phyloP scores from a whole-genome alignment of 2,329 filamentous ascomycete genomes.

The Botrytis medusae region DNA sequence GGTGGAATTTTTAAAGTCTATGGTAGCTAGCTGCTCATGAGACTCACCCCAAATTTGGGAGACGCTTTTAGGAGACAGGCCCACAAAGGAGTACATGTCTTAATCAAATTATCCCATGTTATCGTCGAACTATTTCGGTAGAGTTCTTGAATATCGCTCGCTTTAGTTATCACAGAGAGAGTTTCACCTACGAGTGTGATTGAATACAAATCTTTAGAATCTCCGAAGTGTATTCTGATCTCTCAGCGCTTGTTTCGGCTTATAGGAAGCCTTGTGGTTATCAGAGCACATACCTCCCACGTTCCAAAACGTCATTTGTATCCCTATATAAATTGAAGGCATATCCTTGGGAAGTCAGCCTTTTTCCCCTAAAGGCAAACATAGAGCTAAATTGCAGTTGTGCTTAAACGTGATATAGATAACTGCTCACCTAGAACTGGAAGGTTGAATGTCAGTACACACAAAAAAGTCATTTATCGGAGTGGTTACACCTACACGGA shows the following conservation, averaged over 20 bases:
- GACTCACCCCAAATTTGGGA: background rate
- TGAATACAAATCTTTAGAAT: background rate
- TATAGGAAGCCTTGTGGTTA: too few species aligned
- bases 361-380: background rate
- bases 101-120: background rate
- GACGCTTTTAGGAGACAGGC: background rate
- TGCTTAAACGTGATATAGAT: background rate
- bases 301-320: background rate
- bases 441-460: background rate
- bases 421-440: background rate
- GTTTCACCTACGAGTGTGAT: background rate
- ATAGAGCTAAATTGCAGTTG: background rate
- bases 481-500: background rate
- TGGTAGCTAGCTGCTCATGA: background rate
- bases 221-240: background rate
- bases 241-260: background rate
- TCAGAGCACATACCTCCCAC: background rate
- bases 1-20: background rate
- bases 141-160: background rate
- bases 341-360: background rate
- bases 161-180: constrained; percentile 2
- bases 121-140: background rate
- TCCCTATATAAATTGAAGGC: background rate
- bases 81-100: background rate
- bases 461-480: background rate